Evolutionary conservation across 805 yeast genomes (phyloP).

Genomic region (Tetrapisispora namnaoensis): DNA sequence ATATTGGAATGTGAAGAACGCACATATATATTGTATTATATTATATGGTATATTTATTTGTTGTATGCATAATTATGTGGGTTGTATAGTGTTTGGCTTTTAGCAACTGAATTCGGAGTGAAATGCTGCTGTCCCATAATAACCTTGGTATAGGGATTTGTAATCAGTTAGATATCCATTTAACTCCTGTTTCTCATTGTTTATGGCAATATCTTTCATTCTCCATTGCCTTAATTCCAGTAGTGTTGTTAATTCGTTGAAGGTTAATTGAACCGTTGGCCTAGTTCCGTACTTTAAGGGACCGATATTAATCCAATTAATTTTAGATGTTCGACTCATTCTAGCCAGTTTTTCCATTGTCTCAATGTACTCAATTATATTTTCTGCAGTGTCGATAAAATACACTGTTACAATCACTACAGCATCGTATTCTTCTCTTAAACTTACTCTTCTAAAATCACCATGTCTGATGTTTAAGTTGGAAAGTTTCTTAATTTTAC

Average conservation of each 20-base stretch:
- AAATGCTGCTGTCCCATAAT: slow-evolving; percentile 49
- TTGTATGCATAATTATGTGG: neutral
- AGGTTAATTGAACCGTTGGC: slow-evolving; percentile 61
- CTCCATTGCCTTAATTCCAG: slow-evolving; percentile 58
- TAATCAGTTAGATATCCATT: slow-evolving; percentile 60
- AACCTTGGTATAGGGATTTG: slow-evolving; percentile 67
- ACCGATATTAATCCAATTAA: slow-evolving; percentile 86
- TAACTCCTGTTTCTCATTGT: slow-evolving; percentile 29
- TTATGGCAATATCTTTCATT: slow-evolving; percentile 23
- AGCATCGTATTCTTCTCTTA: slow-evolving; percentile 31
- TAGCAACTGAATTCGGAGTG: slow-evolving; percentile 9
- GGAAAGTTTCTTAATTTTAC: slow-evolving; percentile 31
- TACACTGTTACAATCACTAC: slow-evolving; percentile 58
- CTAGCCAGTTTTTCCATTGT: slow-evolving; percentile 40
- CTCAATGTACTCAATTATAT: slow-evolving; percentile 64
- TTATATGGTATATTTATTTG: neutral
- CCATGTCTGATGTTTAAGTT: slow-evolving; percentile 43
- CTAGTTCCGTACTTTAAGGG: slow-evolving; percentile 90
- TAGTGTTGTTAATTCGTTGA: slow-evolving; percentile 54
- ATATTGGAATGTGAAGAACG: too few species aligned
- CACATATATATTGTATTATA: neutral
- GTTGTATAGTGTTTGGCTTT: too few species aligned
- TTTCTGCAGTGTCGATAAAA: slow-evolving; percentile 89
- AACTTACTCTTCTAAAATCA: slow-evolving; percentile 52
- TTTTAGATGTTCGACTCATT: slow-evolving; percentile 18